These are phyloP conservation scores for Fusarium paranaense DNA, from an alignment of 2,329 filamentous ascomycete genomes.

Conservation along the genomic window DNA sequence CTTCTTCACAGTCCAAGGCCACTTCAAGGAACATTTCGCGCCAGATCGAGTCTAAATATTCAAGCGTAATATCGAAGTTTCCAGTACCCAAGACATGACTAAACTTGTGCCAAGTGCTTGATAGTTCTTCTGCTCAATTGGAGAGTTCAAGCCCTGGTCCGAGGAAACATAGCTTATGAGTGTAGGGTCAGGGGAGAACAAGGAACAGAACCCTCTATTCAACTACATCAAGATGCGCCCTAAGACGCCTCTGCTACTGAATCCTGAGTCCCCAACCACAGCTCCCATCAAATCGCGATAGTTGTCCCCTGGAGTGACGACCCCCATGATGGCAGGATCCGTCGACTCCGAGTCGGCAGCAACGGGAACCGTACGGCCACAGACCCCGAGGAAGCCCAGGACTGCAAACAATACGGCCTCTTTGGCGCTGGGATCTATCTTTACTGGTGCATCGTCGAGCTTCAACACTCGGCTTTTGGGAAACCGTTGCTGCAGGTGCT, in stretches of 20 bases:
- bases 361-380: not conserved
- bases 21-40: not conserved
- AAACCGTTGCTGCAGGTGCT: slow-evolving; percentile 62
- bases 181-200: not conserved
- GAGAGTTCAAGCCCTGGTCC: not conserved
- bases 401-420: not conserved
- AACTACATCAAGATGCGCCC: not conserved
- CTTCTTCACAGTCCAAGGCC: not conserved
- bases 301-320: not conserved
- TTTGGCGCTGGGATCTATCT: not conserved
- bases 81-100: not conserved
- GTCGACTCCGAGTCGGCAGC: not conserved
- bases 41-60: not conserved
- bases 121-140: not conserved
- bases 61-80: not conserved
- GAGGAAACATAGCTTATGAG: not conserved
- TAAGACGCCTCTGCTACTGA: not conserved
- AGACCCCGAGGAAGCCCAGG: not conserved
- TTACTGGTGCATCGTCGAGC: not conserved
- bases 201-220: not conserved
- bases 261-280: not conserved
- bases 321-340: not conserved
- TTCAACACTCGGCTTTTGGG: slow-evolving; percentile 58
- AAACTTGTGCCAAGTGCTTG: not conserved
- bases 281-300: not conserved